Conservation (phyloP, 208 protist genomes). For the Acanthamoeba sp. region DNA sequence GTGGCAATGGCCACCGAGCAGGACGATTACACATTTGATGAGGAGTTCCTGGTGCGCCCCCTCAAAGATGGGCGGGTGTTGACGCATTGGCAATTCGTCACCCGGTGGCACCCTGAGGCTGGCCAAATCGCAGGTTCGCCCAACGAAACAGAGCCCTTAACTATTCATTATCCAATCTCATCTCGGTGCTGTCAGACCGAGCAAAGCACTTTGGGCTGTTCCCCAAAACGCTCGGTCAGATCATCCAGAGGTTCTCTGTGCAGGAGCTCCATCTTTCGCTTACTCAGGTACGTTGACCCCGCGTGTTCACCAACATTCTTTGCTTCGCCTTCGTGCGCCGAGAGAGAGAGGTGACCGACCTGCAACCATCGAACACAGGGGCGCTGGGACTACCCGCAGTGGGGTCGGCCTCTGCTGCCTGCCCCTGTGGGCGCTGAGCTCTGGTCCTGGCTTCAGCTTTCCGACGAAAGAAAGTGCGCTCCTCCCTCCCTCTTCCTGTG, state of each 20-base stretch:
- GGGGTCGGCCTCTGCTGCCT: conserved; percentile 83
- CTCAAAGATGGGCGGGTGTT: conserved; percentile 20
- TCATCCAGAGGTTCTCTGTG: conserved; percentile 46
- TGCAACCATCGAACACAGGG: conserved; percentile 61
- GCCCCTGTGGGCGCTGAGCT: conserved; percentile 86
- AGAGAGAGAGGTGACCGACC: not conserved
- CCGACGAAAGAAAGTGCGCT: not conserved
- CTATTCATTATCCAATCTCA: not conserved
- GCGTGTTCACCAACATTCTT: not conserved
- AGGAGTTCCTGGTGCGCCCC: conserved; percentile 69
- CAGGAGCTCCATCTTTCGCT: conserved; percentile 71
- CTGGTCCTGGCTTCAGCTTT: conserved; percentile 78
- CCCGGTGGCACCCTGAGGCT: not conserved
- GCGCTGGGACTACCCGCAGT: conserved; percentile 84
- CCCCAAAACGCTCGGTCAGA: conserved; percentile 71
- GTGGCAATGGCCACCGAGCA: not conserved
- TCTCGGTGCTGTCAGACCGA: not conserved
- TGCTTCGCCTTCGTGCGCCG: too few species aligned
- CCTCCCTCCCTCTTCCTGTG: not conserved
- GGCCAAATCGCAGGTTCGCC: conserved; percentile 3
- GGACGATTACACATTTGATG: conserved; percentile 33
- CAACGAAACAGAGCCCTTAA: too few species aligned
- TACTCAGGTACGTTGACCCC: conserved; percentile 4
- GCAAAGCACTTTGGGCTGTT: conserved; percentile 67
- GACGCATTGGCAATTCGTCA: conserved; percentile 67